A percentile compares a stretch with the other conserved stretches of the same genome.
Conservation (phyloP, 2,329 filamentous ascomycete species). For the Talaromyces sp. region DNA sequence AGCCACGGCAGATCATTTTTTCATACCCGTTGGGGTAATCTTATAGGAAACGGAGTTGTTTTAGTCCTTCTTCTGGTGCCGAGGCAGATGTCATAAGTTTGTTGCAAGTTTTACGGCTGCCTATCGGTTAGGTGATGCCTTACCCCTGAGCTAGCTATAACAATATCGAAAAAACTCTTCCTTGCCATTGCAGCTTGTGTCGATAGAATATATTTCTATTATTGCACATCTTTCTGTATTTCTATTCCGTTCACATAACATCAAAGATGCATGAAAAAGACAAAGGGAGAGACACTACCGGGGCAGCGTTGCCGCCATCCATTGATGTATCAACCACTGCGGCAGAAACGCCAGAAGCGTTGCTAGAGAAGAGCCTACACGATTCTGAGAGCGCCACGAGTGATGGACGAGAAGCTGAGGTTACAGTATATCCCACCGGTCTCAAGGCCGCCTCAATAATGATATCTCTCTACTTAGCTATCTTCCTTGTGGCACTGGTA, state of each 20-base stretch:
- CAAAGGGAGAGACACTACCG: background rate
- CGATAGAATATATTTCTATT: background rate
- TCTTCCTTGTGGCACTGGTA: constrained; percentile 29
- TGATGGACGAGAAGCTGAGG: background rate
- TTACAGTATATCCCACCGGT: background rate
- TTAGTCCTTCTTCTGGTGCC: too few relatives aligned
- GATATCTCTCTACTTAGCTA: constrained; percentile 23
- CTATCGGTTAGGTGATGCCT: too few relatives aligned
- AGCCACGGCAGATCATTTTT: too few relatives aligned
- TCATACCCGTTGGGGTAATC: too few relatives aligned
- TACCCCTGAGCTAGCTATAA: too few relatives aligned
- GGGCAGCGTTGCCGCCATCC: background rate
- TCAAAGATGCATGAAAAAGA: background rate
- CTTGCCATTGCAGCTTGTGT: background rate
- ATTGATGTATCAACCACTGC: background rate
- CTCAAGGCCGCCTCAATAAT: constrained; percentile 2
- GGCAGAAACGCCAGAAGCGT: background rate
- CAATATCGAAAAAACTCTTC: too few relatives aligned
- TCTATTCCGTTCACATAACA: background rate
- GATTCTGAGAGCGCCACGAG: background rate
- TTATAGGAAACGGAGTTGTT: too few relatives aligned
- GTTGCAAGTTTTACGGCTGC: too few relatives aligned
- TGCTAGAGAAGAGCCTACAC: background rate
- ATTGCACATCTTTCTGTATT: background rate
- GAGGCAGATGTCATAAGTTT: too few relatives aligned